Evolutionary conservation across 139 green algal genomes (phyloP), one percentile per base, ranked within the genome.

Genomic region (Micractinium conductrix): DNA sequence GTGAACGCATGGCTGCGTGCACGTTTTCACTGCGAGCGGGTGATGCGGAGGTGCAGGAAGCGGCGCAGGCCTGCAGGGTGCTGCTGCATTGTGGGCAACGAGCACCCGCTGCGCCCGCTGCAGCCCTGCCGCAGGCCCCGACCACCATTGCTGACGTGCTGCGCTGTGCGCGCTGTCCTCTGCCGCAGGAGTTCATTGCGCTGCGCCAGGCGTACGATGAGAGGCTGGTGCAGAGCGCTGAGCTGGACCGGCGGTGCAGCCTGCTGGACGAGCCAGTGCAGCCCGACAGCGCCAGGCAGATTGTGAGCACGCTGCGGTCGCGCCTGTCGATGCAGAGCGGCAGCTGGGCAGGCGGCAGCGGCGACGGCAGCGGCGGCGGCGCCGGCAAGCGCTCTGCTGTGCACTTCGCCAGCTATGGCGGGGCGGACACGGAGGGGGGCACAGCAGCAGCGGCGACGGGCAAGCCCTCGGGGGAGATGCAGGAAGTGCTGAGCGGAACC

Each of bases 131-230:
- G 53, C 10, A 62, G 2, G 53, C 2, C 53, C 16, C 16, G 10
- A 58, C 53, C 26, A 21, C 53, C 53, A 2, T 22, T 62, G 2
- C 26, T 4, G 26, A 62, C 53, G 10, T 19, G 19, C 5, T 21
- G 53, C 53, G 10, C 3, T 10, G 2, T 35, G 17, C 8, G 30
- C 65, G n/a, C n/a, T 44, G 4, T 7, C n/a, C 2, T 9, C 16
- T 0, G 16, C 26, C 17, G 78, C 62, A 83, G 78, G 78, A 83
- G 62, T 83, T 74, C 62, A 83, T 83, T 30, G 63, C 78, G 0
- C 78, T 75, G 60, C 40, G 62, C 16, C 78, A 83, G 43, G 78
- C 62, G 17, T 43, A 74, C 42, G 78, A 83, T n/a, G 26, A 83
- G 42, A 30, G 30, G 42, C 62, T 74, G 62, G 28, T 83, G 8